Evolutionary conservation across 23 red algal genomes (phyloP).

Genomic region (Porphyridium purpureum): DNA sequence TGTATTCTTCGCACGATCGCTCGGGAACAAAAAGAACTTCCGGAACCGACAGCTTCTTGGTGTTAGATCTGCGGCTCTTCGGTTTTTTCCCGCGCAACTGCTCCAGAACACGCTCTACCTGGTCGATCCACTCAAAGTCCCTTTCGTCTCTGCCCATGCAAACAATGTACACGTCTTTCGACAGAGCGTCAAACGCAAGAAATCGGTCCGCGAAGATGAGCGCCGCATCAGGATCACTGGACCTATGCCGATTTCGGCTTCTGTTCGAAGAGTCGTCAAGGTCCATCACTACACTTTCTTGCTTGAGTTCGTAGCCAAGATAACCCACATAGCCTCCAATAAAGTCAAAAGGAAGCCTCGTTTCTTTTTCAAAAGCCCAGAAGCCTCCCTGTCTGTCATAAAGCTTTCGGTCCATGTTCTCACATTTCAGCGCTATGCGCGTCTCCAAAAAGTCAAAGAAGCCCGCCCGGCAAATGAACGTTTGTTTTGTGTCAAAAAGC

Average conservation of each 20-base stretch:
- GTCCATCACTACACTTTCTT: slow-evolving; percentile 5
- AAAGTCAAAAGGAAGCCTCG: slow-evolving; percentile 37
- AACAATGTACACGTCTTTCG: neutral
- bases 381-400: neutral
- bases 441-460: slow-evolving; percentile 37
- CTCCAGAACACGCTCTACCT: neutral
- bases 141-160: neutral
- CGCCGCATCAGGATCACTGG: neutral
- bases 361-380: neutral
- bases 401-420: slow-evolving; percentile 1
- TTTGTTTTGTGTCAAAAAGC: too few species aligned
- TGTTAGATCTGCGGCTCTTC: neutral
- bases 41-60: neutral
- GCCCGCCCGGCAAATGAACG: too few species aligned
- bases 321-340: slow-evolving; percentile 85
- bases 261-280: too few species aligned
- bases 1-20: neutral
- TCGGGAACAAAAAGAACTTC: neutral
- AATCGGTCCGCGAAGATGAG: slow-evolving; percentile 10
- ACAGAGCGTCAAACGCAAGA: neutral
- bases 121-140: neutral
- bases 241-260: neutral
- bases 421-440: slow-evolving; percentile 3
- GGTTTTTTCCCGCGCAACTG: neutral
- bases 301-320: slow-evolving; percentile 86